Percentiles rank a stretch among this genome's conserved stretches.
phyloP scores from a whole-genome alignment of 2,329 filamentous ascomycete genomes.

The Coniosporium tulheliwenetii region DNA sequence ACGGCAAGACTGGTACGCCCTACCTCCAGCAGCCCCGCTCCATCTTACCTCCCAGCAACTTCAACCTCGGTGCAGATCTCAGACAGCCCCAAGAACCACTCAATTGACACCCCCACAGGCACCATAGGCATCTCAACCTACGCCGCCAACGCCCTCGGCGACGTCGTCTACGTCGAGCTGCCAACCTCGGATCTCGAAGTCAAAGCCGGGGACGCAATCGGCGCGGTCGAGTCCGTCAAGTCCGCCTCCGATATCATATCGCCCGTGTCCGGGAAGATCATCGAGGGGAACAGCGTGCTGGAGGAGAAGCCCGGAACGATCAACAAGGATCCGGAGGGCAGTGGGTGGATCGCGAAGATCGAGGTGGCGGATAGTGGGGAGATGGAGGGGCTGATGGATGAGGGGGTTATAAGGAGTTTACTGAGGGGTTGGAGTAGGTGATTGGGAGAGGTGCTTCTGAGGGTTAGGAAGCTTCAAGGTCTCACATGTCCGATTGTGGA shows the following conservation, averaged over 20 bases:
- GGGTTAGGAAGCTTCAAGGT: not conserved
- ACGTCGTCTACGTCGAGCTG: slow-evolving; percentile 95
- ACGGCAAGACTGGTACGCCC: slow-evolving; percentile 57
- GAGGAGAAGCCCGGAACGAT: slow-evolving; percentile 77
- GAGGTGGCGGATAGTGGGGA: slow-evolving; percentile 55
- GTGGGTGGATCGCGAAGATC: slow-evolving; percentile 86
- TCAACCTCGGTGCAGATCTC: not conserved
- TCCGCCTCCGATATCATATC: slow-evolving; percentile 95
- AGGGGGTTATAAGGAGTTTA: slow-evolving; percentile 63
- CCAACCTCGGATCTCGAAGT: slow-evolving; percentile 57
- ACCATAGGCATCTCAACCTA: slow-evolving; percentile 78
- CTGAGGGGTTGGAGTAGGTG: slow-evolving; percentile 27
- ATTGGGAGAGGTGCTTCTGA: not conserved
- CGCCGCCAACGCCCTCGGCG: slow-evolving; percentile 81
- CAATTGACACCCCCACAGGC: slow-evolving; percentile 22
- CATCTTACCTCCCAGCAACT: slow-evolving; percentile 2
- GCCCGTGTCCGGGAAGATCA: slow-evolving; percentile 64
- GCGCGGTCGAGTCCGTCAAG: slow-evolving; percentile 96
- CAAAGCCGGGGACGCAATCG: slow-evolving; percentile 65
- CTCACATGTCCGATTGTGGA: too few relatives aligned
- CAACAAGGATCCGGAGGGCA: slow-evolving; percentile 77
- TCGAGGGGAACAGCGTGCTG: slow-evolving; percentile 55
- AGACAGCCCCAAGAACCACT: slow-evolving; percentile 1
- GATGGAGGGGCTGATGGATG: slow-evolving; percentile 62
- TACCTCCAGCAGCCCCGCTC: not conserved